Conservation (phyloP, 441 rosid genomes). For the Hura crepitans region DNA sequence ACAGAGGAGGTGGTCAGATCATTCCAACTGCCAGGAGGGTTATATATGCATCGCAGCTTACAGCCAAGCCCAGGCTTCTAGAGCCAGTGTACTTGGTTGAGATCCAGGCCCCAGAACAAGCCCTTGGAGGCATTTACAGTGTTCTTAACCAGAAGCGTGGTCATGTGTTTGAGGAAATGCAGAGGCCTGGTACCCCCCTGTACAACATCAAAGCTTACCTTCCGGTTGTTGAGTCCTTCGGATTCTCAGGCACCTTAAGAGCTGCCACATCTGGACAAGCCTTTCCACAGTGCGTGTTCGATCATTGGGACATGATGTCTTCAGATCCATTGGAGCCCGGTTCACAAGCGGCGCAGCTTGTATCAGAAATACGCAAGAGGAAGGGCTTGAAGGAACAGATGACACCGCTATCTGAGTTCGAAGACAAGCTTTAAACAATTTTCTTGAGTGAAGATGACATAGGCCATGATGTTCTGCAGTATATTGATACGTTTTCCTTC, state of each 20-base stretch:
- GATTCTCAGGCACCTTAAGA: constrained; percentile 34
- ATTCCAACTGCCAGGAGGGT: constrained; percentile 58
- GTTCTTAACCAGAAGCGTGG: constrained; percentile 51
- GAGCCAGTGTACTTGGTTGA: constrained; percentile 41
- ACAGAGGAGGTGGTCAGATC: constrained; percentile 54
- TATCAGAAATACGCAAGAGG: constrained; percentile 44
- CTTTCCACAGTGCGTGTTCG: constrained; percentile 42
- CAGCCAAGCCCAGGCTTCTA: constrained; percentile 50
- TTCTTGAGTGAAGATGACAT: not conserved
- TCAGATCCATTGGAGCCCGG: constrained; percentile 46
- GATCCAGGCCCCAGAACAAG: constrained; percentile 46
- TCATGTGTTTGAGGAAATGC: constrained; percentile 42
- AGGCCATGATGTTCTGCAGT: not conserved
- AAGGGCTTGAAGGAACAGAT: constrained; percentile 55
- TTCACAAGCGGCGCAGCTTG: constrained; percentile 36
- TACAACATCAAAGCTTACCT: constrained; percentile 47
- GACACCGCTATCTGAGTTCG: constrained; percentile 39
- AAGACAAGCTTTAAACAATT: constrained; percentile 33
- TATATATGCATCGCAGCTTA: constrained; percentile 46
- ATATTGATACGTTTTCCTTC: not conserved
- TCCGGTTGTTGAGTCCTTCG: constrained; percentile 48
- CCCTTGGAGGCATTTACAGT: constrained; percentile 43
- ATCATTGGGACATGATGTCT: constrained; percentile 45
- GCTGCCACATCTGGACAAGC: constrained; percentile 48
- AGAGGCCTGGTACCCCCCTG: constrained; percentile 42